phyloP scores from a whole-genome alignment of 345 rosid genomes.

The Syzygium oleosum region DNA sequence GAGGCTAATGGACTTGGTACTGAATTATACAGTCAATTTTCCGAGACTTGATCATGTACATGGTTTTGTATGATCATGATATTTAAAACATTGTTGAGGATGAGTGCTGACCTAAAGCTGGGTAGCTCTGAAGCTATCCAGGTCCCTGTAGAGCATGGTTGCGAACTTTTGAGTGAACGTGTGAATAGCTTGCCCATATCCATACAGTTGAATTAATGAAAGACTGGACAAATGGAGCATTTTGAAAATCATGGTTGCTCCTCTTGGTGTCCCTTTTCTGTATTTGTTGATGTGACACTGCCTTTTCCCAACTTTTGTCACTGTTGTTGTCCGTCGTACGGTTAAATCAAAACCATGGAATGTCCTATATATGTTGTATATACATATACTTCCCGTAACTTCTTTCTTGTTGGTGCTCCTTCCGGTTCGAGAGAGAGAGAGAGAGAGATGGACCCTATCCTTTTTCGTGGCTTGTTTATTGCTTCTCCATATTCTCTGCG shows the following conservation, averaged over 20 bases:
- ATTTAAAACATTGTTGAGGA: neutral
- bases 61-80: neutral
- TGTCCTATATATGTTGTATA: neutral
- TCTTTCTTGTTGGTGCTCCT: neutral
- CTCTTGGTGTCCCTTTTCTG: neutral
- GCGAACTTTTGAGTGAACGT: neutral
- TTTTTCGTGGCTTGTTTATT: neutral
- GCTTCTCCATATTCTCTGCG: neutral
- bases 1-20: slow-evolving; percentile 75
- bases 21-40: neutral
- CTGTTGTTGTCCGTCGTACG: neutral
- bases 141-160: neutral
- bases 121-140: neutral
- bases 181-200: neutral
- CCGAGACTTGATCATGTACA: neutral
- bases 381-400: neutral
- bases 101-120: neutral
- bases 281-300: neutral
- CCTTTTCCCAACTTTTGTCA: neutral
- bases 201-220: neutral
- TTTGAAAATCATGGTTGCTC: neutral
- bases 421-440: neutral
- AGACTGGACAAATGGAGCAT: neutral
- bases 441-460: neutral
- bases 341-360: neutral